These are phyloP conservation scores for Crithidia acanthocephali DNA, from an alignment of 208 protist genomes.

Conservation along the genomic window DNA sequence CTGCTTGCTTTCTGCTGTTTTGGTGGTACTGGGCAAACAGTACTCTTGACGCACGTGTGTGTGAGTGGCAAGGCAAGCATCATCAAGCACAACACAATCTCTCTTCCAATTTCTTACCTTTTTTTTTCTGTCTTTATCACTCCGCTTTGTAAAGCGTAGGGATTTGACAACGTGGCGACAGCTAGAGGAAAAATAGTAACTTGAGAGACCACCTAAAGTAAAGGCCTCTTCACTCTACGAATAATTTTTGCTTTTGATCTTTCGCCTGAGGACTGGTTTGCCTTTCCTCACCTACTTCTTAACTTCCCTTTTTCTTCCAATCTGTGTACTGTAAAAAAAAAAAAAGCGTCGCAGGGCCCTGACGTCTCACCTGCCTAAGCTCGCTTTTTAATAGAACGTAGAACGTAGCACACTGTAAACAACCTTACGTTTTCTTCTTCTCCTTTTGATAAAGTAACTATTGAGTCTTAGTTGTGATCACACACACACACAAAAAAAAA, in stretches of 20 bases:
- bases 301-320: neutral
- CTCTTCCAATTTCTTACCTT: neutral
- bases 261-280: neutral
- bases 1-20: neutral
- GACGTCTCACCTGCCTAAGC: neutral
- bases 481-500: too few species aligned
- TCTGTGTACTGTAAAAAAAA: slow-evolving; percentile 11
- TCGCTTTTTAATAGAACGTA: slow-evolving; percentile 17
- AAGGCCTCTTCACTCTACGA: slow-evolving; percentile 1
- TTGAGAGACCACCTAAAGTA: neutral
- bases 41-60: neutral
- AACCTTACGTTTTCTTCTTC: slow-evolving; percentile 20
- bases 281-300: neutral
- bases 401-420: slow-evolving; percentile 1
- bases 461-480: neutral
- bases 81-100: neutral
- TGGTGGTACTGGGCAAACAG: neutral
- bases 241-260: slow-evolving; percentile 5
- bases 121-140: slow-evolving; percentile 15
- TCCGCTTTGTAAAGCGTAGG: neutral
- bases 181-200: neutral
- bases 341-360: neutral
- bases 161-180: neutral
- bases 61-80: neutral
- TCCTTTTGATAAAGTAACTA: neutral